Percentiles rank a stretch among this genome's conserved stretches.
Evolutionary conservation across 768 basidiomycete species (phyloP).

Genomic region (Lactarius akahatsu): DNA sequence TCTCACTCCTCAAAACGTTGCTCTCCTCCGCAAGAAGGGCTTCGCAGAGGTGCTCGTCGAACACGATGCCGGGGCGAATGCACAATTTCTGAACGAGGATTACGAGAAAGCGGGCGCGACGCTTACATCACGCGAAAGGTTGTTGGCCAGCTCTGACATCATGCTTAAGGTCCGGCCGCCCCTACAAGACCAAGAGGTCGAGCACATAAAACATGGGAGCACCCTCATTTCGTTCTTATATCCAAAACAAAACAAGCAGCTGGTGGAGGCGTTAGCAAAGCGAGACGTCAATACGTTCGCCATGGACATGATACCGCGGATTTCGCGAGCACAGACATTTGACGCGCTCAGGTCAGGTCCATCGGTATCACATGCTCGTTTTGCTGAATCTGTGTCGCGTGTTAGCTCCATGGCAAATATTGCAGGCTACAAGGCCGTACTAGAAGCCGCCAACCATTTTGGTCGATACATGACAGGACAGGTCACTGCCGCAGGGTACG

Average conservation of each 20-base stretch:
- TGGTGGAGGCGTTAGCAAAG: constrained; percentile 67
- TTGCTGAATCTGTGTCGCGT: neutral
- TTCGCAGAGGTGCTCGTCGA: constrained; percentile 74
- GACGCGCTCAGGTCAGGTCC: constrained; percentile 72
- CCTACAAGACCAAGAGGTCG: constrained; percentile 57
- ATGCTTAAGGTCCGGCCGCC: constrained; percentile 86
- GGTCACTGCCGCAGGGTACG: constrained; percentile 86
- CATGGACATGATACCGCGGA: constrained; percentile 92
- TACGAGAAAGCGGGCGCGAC: constrained; percentile 78
- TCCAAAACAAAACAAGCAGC: constrained; percentile 74
- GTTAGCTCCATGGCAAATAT: constrained; percentile 90
- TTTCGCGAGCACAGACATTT: constrained; percentile 87
- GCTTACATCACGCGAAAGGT: constrained; percentile 66
- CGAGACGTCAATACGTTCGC: constrained; percentile 73
- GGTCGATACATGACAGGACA: constrained; percentile 89
- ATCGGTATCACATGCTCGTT: neutral
- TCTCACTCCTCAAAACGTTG: constrained; percentile 76
- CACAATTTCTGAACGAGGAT: constrained; percentile 80
- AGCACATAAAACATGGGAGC: constrained; percentile 65
- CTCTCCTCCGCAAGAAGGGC: constrained; percentile 78
- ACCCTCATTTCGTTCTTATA: constrained; percentile 84
- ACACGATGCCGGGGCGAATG: constrained; percentile 62
- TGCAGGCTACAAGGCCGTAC: constrained; percentile 87
- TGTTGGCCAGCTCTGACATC: constrained; percentile 71
- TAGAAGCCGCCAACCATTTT: constrained; percentile 88